Base-by-base conservation (phyloP, 169 alveolate species). In the Eimeria sp. region DNA sequence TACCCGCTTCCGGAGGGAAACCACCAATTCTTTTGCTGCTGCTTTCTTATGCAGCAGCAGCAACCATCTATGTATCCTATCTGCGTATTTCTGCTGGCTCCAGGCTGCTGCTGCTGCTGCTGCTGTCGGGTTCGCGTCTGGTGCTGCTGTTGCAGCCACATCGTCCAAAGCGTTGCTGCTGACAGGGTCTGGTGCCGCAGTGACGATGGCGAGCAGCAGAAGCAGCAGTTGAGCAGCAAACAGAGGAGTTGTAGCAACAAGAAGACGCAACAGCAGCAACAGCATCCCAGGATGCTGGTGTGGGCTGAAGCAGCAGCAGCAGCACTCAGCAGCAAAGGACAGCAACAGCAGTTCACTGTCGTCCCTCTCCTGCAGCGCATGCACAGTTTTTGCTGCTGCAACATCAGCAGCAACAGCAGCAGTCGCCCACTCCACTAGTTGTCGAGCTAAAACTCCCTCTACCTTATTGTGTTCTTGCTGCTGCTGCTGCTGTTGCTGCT, bases 121-220 rank as follows among this genome's bases (percentile, higher is more conserved):
- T 3, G 75, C 34, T 65, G 75, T 18, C 34, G n/a, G n/a, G 20
- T 65, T 65, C n/a, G 75, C 13, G 7, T 20, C 51, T n/a, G 84
- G 51, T n/a, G 84, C 57, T n/a, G 84, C 84, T n/a, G 84, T 57
- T n/a, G 84, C 84, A 40, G 45, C 57, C 7, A 49, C 51, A 30
- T 9, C 43, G 22, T 20, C 84, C 11, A 16, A 7, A 25, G 16
- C 84, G 22, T 43, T 40, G 47, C 51, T 73, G 84, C 57, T 40
- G 45, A 73, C 51, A 40, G 84, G 43, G 84, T 73, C 84, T 7
- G 84, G n/a, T 40, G 84, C 84, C 7, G 84, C 84, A 73, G 84
- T 73, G 84, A 18, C 45, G 84, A 73, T 73, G 84, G 84, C 84
- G 51, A 73, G 84, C 84, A 73, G 84, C 84, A 30, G 84, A 57